Base-by-base conservation (phyloP, 805 yeast genomes). In the Wickerhamiella domercqiae region DNA sequence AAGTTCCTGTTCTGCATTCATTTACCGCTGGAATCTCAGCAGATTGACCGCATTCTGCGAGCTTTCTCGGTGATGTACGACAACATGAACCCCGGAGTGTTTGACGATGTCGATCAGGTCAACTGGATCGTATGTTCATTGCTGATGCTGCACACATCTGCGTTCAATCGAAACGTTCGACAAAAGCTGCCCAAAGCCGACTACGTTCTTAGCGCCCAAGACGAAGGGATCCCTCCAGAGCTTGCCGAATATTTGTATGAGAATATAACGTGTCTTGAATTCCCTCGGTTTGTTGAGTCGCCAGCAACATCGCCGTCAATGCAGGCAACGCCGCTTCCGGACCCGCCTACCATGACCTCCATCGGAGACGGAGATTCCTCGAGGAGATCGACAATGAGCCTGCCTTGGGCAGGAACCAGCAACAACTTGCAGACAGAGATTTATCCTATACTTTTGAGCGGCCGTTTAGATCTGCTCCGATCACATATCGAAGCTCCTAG, bases 111-210 rank as follows among this genome's bases (percentile, higher is more conserved):
- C 1, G 79, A 75, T 39, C 71, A 73, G 31, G 71, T 77, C 6
- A 75, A 77, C 48, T 69, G 75, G 34, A 50, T 77, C 9, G 64
- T 73, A 1, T 79, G 74, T 48, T 73, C 83, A 2, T 53, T 79
- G 30, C 62, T 79, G 33, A 73, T 79, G 66, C 57, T 79, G 22
- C 87, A 79, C 50, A 79, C 90, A 0, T 90, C 78, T 50, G 67
- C 62, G 40, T 79, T 75, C 59, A 79, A 78, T 55, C 65, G 67
- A 15, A 73, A 68, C 51, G 78, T 78, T 55, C 73, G 69, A 47
- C 66, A 60, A 39, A 79, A 79, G 52, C 77, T 79, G 80, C 56
- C 73, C 7, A 73, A 68, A 47, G 54, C 61, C 3, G 84, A 78
- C 44, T 79, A 73, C 49, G 62, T 75, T 13, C 63, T 64, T 31